A percentile compares a stretch with the other conserved stretches of the same genome.
These are phyloP conservation scores for Macrophomina phaseolina DNA, from an alignment of 2,329 filamentous ascomycete genomes.

Conservation along the genomic window DNA sequence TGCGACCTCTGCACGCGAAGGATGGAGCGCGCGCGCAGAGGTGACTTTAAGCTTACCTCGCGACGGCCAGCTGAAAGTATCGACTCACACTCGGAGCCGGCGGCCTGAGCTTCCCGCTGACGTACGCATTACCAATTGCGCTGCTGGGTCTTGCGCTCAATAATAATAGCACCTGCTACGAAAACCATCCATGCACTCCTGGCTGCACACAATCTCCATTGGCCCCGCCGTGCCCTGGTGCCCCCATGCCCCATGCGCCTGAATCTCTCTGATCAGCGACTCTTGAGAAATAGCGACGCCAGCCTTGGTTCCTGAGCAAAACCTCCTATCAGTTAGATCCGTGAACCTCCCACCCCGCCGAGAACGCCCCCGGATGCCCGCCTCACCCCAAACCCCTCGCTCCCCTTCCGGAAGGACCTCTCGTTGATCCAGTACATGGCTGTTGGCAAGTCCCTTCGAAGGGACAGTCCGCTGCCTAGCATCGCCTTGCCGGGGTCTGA, in stretches of 20 bases:
- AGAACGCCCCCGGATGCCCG: conserved; percentile 21
- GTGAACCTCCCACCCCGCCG: conserved; percentile 2
- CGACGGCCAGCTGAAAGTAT: conserved; percentile 8
- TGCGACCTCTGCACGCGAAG: conserved; percentile 11
- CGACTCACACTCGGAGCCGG: conserved; percentile 23
- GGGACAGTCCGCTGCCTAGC: conserved; percentile 41
- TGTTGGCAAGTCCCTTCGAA: conserved; percentile 44
- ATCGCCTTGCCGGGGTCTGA: conserved; percentile 29
- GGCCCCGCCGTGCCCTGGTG: conserved; percentile 5
- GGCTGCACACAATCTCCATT: conserved; percentile 18
- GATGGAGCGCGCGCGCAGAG: conserved; percentile 17
- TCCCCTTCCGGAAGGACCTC: conserved; percentile 17
- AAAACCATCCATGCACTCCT: conserved; percentile 7
- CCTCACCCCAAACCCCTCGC: background rate
- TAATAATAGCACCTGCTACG: conserved; percentile 23
- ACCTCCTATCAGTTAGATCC: conserved; percentile 16
- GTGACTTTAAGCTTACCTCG: conserved; percentile 24
- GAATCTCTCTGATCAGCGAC: conserved; percentile 23
- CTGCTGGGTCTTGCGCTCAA: conserved; percentile 16
- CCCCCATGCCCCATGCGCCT: conserved; percentile 22
- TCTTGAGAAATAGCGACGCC: conserved; percentile 18
- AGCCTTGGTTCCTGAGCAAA: conserved; percentile 22
- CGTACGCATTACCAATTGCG: conserved; percentile 27
- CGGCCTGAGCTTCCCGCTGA: conserved; percentile 21
- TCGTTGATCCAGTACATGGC: conserved; percentile 41